Base-by-base conservation (phyloP, 176 grass and related monocot species). In the Tuctoria greenei region DNA sequence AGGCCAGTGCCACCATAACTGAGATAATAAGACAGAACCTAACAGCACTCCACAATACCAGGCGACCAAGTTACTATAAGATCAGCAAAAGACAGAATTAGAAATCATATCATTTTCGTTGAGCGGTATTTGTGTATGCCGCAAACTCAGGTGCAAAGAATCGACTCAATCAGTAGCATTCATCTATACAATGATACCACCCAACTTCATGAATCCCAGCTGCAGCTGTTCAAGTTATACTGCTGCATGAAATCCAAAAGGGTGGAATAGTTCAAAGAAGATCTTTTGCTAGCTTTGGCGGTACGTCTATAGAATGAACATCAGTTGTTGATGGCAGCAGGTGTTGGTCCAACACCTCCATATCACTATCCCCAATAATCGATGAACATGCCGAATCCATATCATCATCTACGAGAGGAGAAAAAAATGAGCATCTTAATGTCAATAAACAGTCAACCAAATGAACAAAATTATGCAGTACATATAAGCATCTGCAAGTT, bases 351-450 rank as follows among this genome's bases (percentile, higher is more conserved):
- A 86, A 56, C 51, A 83, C 81, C 79, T 89, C 92, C 64, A 82
- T 69, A 69, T 94, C 95, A 28, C 75, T 83, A n/a, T 81, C 88
- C 13, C 88, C 89, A 46, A 75, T 72, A 15, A 85, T 38, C 4
- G 90, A 83, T 76, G 86, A 97, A 85, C 78, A 66, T 52, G 54
- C 25, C 59, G 91, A 92, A 13, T 87, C 88, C 69, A 80, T 84
- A 13, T 83, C 93, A 87, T 88, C 88, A 50, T 93, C 94, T 97
- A 65, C 64, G 13, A 82, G 8, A 55, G 20, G 12, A 20, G 5
- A 20, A 61, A 35, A 66, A 61, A 60, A 78, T 58, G 36, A 80
- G 21, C 36, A 82, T 25, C 11, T n/a, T 10, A 68, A 72, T 73
- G 39, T 23, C 5, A 70, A 23, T 51, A 61, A 26, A 40, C 23